A percentile compares a stretch with the other conserved stretches of the same genome.
Evolutionary conservation across 2,329 filamentous ascomycete genomes (phyloP).

Genomic region (Claviceps monticola): DNA sequence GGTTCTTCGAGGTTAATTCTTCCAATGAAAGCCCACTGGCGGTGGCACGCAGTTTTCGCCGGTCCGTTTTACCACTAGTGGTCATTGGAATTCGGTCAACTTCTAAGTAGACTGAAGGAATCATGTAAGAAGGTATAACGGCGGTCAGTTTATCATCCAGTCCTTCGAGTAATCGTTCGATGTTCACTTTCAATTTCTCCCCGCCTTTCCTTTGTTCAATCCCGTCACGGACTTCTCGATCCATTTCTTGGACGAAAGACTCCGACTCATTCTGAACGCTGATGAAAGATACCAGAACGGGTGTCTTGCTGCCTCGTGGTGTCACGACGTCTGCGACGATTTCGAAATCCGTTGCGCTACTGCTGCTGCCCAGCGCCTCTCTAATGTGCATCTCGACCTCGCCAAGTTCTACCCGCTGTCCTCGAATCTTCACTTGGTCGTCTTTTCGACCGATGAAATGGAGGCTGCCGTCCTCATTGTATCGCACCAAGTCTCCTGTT

Average conservation of each 20-base stretch:
- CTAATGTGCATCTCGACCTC: conserved; percentile 8
- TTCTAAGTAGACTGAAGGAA: not conserved
- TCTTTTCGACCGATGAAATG: conserved; percentile 13
- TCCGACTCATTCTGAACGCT: not conserved
- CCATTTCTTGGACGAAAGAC: not conserved
- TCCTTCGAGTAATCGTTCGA: not conserved
- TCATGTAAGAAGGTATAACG: not conserved
- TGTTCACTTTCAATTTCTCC: not conserved
- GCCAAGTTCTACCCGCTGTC: conserved; percentile 13
- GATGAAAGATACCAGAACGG: not conserved
- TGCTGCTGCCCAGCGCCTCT: not conserved
- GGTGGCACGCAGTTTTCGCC: not conserved
- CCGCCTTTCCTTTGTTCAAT: not conserved
- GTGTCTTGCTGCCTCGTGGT: not conserved
- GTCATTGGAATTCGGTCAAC: not conserved
- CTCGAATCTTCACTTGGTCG: conserved; percentile 13
- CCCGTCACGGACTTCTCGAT: not conserved
- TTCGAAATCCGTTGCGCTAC: not conserved
- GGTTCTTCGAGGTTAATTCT: not conserved
- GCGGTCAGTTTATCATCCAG: not conserved
- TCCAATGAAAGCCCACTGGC: not conserved
- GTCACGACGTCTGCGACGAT: not conserved
- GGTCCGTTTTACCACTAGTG: not conserved
- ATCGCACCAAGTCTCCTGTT: conserved; percentile 11
- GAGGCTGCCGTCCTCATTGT: conserved; percentile 9